Base-by-base conservation (phyloP, 1,284 basidiomycete species). In the Puccinia novopanici region DNA sequence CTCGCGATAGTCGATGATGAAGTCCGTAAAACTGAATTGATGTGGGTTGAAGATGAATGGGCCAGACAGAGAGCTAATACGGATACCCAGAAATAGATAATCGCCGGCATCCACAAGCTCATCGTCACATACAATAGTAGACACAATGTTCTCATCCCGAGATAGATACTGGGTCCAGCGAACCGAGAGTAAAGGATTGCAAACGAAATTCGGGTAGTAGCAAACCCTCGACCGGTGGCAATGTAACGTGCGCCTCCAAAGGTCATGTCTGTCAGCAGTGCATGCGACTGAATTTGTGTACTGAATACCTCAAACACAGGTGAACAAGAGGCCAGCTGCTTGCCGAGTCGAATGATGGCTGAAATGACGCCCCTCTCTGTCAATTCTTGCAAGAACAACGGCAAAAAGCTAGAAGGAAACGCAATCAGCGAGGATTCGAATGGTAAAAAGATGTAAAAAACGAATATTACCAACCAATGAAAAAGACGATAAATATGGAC, bases 161-260 rank as follows among this genome's bases (percentile, higher is more conserved):
- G 89, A 87, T 98, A 98, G 86, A 98, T 96, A 84, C 93, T 94
- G 6, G 95, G 95, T 6, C 95, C 95, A 61, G 95, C 95, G 86
- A 98, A 98, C 81, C 95, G 92, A 82, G 95, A 97, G 57, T 94
- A 95, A 27, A 97, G 88, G 83, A 95, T 95, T 85, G 90, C 92
- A 88, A 98, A 98, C 82, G 91, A 92, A 83, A 96, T 93, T 80
- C 95, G 90, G 27, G 93, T 93, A 9, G 95, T 97, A 22, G 95
- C 95, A 85, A 98, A 98, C 61, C 95, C 95, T 89, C 95, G 93
- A 81, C 95, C 95, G n/a, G 95, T 98, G n/a, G 95, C 94, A 83
- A 98, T 98, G 87, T 97, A 98, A 82, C 95, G 90, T 74, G 95
- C 95, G 81, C 95, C 95, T 87, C 95, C 95, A 82, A 96, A 96